Evolutionary conservation across 1,284 basidiomycete species (phyloP), one percentile per base, ranked within the genome.

Genomic region (Trichosporon coremiiforme): DNA sequence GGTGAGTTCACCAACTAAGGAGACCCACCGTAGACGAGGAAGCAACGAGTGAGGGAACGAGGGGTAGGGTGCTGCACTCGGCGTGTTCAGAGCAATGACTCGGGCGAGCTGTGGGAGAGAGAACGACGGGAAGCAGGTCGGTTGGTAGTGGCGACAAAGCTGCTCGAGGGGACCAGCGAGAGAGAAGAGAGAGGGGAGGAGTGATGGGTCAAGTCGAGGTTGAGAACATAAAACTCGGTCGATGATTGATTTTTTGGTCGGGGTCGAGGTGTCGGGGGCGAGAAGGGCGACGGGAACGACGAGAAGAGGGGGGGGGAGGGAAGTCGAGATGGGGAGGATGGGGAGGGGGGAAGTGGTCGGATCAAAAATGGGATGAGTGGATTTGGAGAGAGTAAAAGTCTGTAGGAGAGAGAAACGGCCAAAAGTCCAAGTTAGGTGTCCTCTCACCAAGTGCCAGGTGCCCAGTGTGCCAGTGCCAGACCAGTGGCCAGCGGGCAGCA

Each of bases 1-100:
- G 10, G 50, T 33, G 63, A 64, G 63, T 64, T 64, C 63, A 64
- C 63, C 63, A 64, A 13, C 33, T 41, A 64, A 64, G 63, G 63
- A 64, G 63, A 64, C 63, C 63, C 63, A 29, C 36, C 33, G n/a
- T 12, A 15, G 20, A n/a, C 63, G 63, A n/a, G 12, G 20, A 20
- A 20, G 62, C 33, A 12, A 25, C 38, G 63, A 62, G 29, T n/a
- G 57, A 33, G 29, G 17, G 57, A 20, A 15, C 13, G 33, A 33
- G 33, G 57, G 57, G 57, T 4, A 8, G 33, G 13, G 55, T 10
- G 57, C 7, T 62, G 29, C 31, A 35, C 29, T 33, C 31, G 57
- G 0, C 17, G 29, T 62, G 57, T 35, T 33, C 29, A 62, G 57
- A 5, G 57, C 57, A 20, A 29, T n/a, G 29, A 33, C 13, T 33